Evolutionary conservation across 768 basidiomycete genomes (phyloP).

Genomic region (Artomyces pyxidatus): DNA sequence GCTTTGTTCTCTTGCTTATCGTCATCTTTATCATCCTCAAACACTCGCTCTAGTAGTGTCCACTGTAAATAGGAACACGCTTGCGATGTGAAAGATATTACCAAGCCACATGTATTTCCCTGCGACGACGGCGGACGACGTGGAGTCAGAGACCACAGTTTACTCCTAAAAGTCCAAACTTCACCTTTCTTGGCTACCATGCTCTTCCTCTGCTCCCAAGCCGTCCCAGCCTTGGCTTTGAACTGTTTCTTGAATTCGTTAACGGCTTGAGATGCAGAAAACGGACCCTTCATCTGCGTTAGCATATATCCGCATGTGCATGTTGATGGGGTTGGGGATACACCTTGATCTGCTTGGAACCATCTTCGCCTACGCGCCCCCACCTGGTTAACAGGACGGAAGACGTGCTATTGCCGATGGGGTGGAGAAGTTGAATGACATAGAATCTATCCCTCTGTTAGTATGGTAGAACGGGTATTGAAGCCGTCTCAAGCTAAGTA

Average conservation of each 20-base stretch:
- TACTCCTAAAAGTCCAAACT: too few relatives aligned
- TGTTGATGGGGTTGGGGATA: neutral
- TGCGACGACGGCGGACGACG: too few relatives aligned
- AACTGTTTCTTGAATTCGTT: constrained; percentile 56
- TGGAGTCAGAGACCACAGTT: too few relatives aligned
- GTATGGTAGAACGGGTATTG: neutral
- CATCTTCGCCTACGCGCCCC: constrained; percentile 56
- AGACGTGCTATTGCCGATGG: constrained; percentile 29
- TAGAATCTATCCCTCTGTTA: constrained; percentile 36
- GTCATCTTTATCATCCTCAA: constrained; percentile 40
- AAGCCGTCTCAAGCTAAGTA: constrained; percentile 17
- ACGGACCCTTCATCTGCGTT: constrained; percentile 56
- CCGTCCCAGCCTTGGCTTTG: constrained; percentile 40
- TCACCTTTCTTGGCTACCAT: constrained; percentile 46
- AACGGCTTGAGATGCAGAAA: constrained; percentile 29
- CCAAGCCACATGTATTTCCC: constrained; percentile 60
- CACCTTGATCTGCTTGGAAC: constrained; percentile 40
- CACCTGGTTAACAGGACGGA: constrained; percentile 44
- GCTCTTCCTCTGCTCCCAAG: constrained; percentile 43
- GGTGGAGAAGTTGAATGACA: constrained; percentile 48
- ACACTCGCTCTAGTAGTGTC: constrained; percentile 47
- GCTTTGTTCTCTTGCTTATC: constrained; percentile 16
- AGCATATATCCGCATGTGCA: neutral
- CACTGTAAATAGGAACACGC: too few relatives aligned
- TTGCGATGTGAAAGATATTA: too few relatives aligned